Evolutionary conservation across 2,329 filamentous ascomycete species (phyloP), one percentile per base, ranked within the genome.

Genomic region (Waltergamsia citrina): DNA sequence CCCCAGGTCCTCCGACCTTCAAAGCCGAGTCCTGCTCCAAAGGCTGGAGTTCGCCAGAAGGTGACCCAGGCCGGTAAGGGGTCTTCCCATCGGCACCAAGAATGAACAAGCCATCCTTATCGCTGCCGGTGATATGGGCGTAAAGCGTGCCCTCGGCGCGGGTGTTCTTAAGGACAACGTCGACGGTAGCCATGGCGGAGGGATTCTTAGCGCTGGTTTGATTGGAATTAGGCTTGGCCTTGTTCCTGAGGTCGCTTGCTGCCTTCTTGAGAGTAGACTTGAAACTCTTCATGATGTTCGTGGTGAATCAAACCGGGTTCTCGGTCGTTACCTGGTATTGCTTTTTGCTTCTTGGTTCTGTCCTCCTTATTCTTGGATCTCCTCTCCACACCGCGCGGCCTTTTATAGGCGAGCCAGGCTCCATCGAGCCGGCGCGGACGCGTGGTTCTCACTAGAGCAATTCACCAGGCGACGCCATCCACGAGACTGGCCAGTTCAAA

Each of bases 81-180:
- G 75, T 81, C 35, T 60, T 58, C 30, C 82, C 82, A 47, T 87
- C 81, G 11, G 78, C 60, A 44, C 71, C 62, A 18, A 87, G 62
- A 28, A 87, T 62, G 39, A 79, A 68, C 15, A 78, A 63, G 11
- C 64, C 64, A 45, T 74, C 72, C 50, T 70, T 66, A 14, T 71
- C 70, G 22, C 41, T 45, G 15, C 83, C 83, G 2, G 78, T 87
- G 47, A 92, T 70, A 52, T 84, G 81, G 15, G 77, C 81, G 46
- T 74, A 85, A 20, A 62, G 48, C 32, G 19, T 32, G 10, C 28
- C 23, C 11, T 23, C 12, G 18, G 20, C 27, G 19, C 24, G 29
- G 33, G 34, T 36, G 29, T 36, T 36, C 24, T 36, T 36, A 17
- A 36, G 34, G 21, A 36, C 34, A 14, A 36, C 22, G 8, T 32